Conservation (phyloP, 2,329 filamentous ascomycete species). For the Sporothrix dimorphospora region DNA sequence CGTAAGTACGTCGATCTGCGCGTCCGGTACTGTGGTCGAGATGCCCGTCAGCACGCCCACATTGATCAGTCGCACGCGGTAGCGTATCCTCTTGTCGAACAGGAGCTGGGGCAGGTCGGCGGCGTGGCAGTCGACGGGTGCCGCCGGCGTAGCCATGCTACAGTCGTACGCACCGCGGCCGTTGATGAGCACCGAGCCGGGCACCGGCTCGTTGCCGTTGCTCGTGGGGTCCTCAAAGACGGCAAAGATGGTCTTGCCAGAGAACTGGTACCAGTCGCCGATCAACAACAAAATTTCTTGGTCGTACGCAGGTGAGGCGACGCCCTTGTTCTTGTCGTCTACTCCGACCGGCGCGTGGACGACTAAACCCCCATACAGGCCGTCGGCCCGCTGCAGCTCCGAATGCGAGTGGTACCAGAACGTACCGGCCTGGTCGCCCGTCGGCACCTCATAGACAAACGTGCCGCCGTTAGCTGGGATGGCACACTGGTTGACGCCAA, state of each 20-base stretch:
- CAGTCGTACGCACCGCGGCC: conserved; percentile 51
- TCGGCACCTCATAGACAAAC: conserved; percentile 58
- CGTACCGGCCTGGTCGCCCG: conserved; percentile 38
- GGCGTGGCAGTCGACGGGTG: conserved; percentile 49
- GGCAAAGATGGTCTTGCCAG: conserved; percentile 21
- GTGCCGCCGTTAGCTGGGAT: conserved; percentile 61
- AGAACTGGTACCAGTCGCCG: conserved; percentile 62
- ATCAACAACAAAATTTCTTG: conserved; percentile 67
- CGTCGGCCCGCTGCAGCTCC: conserved; percentile 73
- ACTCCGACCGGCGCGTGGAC: no score
- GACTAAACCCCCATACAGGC: conserved; percentile 61
- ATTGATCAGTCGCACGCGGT: conserved; percentile 37
- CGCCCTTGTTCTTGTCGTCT: no score
- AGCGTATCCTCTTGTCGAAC: conserved; percentile 34
- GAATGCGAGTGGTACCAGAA: conserved; percentile 69
- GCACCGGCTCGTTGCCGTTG: conserved; percentile 44
- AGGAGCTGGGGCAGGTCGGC: conserved; percentile 30
- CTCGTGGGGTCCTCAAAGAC: conserved; percentile 29
- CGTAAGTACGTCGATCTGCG: conserved; percentile 31
- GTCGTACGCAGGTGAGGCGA: conserved; percentile 42
- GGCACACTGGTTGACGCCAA: conserved; percentile 66
- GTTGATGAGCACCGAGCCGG: conserved; percentile 53
- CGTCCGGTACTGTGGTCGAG: conserved; percentile 33
- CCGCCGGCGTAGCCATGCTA: conserved; percentile 48
- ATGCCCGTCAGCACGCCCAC: conserved; percentile 36